These are phyloP conservation scores for Populus hybrid DNA, from an alignment of 441 rosid species.

Conservation along the genomic window DNA sequence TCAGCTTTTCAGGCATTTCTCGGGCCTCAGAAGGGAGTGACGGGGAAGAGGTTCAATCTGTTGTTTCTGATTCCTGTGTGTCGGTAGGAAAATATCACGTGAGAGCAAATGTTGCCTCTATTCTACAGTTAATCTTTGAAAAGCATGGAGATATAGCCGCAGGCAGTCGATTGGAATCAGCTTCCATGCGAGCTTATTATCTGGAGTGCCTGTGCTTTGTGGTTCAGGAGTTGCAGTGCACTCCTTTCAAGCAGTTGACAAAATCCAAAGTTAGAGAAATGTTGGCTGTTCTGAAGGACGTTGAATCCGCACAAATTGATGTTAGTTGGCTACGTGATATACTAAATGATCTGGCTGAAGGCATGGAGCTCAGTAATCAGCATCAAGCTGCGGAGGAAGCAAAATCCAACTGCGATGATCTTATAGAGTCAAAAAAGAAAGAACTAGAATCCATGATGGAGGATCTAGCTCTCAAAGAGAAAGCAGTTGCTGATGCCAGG, in stretches of 20 bases:
- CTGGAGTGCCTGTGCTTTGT: conserved; percentile 65
- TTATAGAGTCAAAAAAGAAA: conserved; percentile 36
- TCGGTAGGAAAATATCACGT: conserved; percentile 66
- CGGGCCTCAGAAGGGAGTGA: conserved; percentile 35
- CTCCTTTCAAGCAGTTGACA: conserved; percentile 39
- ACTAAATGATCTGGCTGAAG: conserved; percentile 50
- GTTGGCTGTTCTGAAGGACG: conserved; percentile 61
- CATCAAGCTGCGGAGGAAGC: conserved; percentile 32
- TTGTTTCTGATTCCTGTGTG: conserved; percentile 57
- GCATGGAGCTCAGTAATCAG: conserved; percentile 34
- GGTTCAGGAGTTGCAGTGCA: conserved; percentile 60
- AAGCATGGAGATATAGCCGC: conserved; percentile 72
- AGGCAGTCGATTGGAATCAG: conserved; percentile 55
- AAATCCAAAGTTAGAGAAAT: conserved; percentile 60
- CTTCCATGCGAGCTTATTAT: conserved; percentile 54
- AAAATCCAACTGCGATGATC: conserved; percentile 31
- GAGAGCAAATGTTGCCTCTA: conserved; percentile 35
- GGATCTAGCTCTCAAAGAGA: conserved; percentile 39
- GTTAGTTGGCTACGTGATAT: conserved; percentile 55
- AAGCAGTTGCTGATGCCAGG: conserved; percentile 28
- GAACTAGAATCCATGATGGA: conserved; percentile 44
- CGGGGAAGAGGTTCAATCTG: conserved; percentile 45
- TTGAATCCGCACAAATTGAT: conserved; percentile 56
- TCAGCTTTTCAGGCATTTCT: conserved; percentile 36
- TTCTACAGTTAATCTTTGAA: conserved; percentile 40